Base-by-base conservation (phyloP, 2,329 filamentous ascomycete genomes). In the Pseudocercospora fijiensis region DNA sequence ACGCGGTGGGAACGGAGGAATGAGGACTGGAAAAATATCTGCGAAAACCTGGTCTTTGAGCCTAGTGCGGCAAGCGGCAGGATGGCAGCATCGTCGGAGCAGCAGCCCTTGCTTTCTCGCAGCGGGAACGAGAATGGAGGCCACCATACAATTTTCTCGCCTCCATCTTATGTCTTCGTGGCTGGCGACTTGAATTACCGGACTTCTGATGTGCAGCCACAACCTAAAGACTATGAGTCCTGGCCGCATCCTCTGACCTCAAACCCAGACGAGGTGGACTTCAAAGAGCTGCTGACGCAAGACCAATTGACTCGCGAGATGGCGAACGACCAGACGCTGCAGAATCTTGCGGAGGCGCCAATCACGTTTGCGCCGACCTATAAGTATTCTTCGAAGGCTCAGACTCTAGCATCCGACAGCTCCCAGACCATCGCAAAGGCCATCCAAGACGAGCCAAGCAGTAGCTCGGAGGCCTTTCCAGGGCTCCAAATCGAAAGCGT, bases 121-220 rank as follows among this genome's bases (percentile, higher is more conserved):
- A 26, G 43, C 22, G 27, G 41, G 41, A 26, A 49, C 28, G 22
- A 37, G 16, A 51, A 47, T 53, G 30, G 24, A 57, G 41, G 55
- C 28, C 60, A 47, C 4, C 66, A 73, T 69, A 70, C 62, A 33
- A 86, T 98, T 61, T 97, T 93, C 80, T 86, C 85, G 57, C 86
- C 91, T 41, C 84, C 83, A 3, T 88, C 88, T 3, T 88, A 96
- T 75, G 81, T 97, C 1, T 96, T 98, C 75, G 82, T 98, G 53
- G 90, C 89, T 0, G 95, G 95, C 24, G 95, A 99, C 76, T 84
- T 99, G 65, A 99, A 99, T 81, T 99, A 99, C 78, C 90, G 95
- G 69, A 96, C 94, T 18, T 86, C 88, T 7, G 84, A 87, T 66
- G 83, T 82, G 0, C 92, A 93, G 0, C 70, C 72, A 3, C 79